Base-by-base conservation (phyloP, 768 basidiomycete species). In the Kockovaella imperatae region DNA sequence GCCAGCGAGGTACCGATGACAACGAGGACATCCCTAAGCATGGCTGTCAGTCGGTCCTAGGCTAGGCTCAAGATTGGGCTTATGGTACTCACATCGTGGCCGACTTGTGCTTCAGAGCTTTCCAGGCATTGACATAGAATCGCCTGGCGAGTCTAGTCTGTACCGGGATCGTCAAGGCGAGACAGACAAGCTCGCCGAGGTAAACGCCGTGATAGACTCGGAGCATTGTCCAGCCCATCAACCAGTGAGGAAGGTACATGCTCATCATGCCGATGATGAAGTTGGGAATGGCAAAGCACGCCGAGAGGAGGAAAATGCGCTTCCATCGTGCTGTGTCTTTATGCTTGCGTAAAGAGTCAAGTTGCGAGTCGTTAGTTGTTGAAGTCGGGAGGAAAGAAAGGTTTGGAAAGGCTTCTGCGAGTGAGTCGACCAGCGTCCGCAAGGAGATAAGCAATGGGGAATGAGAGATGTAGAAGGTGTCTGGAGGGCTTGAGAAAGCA, bases 1-100 rank as follows among this genome's bases (percentile, higher is more conserved):
- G 95, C 87, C 0, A 93, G 83, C 0, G 88, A 85, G 3, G 93
- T 97, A 42, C 93, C 95, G 28, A 97, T 78, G 73, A 90, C 86
- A 63, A 99, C 80, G 36, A 99, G 84, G 32, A 97, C 89, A 69
- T 99, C 95, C 69, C 68, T 71, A 17, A 48, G 36, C 25, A 7
- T 7, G 14, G 20, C 26, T 10, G 5, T 5, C 1, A 20, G 20
- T 20, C 18, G 17, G 20, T 8, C 29, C 23, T 11, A 5, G 7
- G 13, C 11, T 23, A 8, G 13, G n/a, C 20, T 5, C 39, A 11
- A 23, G 20, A 10, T 26, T 7, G 24, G 20, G 23, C 8, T 4
- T 13, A 8, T 20, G 21, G 11, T 11, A 63, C 66, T 57, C 53
- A 68, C 93, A 99, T 99, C 1, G 93, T 99, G 5, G 90, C 86